Evolutionary conservation across 441 rosid species (phyloP), one percentile per base, ranked within the genome.

Genomic region (Brassica balearica): DNA sequence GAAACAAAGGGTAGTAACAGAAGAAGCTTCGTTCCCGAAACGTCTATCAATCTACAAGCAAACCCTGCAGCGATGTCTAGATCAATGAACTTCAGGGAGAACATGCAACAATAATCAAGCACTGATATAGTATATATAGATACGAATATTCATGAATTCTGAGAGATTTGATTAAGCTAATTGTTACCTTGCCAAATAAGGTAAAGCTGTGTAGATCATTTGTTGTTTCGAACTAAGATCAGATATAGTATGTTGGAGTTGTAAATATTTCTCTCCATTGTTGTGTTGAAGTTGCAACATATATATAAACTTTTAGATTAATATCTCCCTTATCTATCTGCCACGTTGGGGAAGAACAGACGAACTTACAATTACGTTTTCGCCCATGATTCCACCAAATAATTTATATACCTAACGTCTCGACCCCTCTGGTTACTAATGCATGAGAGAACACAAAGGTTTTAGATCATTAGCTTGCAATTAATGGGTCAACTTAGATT

Each of bases 1-100:
- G 82, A 74, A 59, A 69, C 79, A 64, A 79, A 79, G 63, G 65
- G 73, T 22, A 69, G 10, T 65, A 73, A 76, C 60, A 75, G 62
- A 62, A 77, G 77, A 62, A 82, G 63, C 58, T 77, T 55, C 59
- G 62, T 77, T 25, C 32, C 76, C 32, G 75, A 80, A 77, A 66
- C 83, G 48, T 67, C 84, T 64, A 61, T 80, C 4, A 81, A 53
- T 72, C 73, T 88, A 67, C 91, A 75, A 71, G 89, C 86, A 78
- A 88, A 90, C 80, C 94, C 92, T 19, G 92, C 89, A 8, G 92
- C 92, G 58, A 66, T 87, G 80, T 85, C 79, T 70, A 84, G 92
- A 59, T 82, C 91, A 17, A 66, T 82, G 75, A 80, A 83, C 74
- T 90, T 90, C 85, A 87, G 77, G 0, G 90, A 88, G 70, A 80